Conservation (phyloP, 1,284 basidiomycete genomes). For the Ustilago tritici region DNA sequence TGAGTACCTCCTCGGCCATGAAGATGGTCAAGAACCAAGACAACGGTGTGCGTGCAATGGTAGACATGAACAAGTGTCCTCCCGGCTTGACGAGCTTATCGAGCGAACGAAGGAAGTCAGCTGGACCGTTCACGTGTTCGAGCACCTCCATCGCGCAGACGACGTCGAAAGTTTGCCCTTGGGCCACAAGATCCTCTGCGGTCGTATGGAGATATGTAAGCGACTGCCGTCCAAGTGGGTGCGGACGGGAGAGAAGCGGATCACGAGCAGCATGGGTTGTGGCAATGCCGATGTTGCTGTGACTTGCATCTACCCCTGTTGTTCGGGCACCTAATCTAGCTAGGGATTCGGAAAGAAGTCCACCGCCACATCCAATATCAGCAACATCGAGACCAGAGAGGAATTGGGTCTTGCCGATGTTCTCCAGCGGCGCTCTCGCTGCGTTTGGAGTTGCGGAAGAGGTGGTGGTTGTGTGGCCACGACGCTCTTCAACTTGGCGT, state of each 20-base stretch:
- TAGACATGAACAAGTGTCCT: conserved; percentile 93
- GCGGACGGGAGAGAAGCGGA: conserved; percentile 70
- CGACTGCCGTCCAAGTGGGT: conserved; percentile 23
- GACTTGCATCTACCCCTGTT: conserved; percentile 89
- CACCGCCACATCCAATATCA: conserved; percentile 95
- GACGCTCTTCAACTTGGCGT: conserved; percentile 27
- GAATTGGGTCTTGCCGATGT: conserved; percentile 61
- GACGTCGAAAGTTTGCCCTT: conserved; percentile 80
- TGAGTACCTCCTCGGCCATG: conserved; percentile 83
- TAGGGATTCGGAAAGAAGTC: conserved; percentile 90
- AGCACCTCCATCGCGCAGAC: conserved; percentile 98
- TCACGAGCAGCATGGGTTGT: conserved; percentile 84
- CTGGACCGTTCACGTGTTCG: conserved; percentile 95
- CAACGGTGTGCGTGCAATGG: conserved; percentile 93
- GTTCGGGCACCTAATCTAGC: conserved; percentile 87
- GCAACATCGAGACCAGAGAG: conserved; percentile 77
- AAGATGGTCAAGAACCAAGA: conserved; percentile 90
- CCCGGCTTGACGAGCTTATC: conserved; percentile 77
- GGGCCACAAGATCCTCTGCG: conserved; percentile 78
- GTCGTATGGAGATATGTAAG: conserved; percentile 81
- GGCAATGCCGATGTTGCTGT: conserved; percentile 87
- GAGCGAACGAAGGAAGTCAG: conserved; percentile 75
- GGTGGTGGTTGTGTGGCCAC: conserved; percentile 62
- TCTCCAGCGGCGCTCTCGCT: conserved; percentile 68
- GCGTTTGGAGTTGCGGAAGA: conserved; percentile 44